These are phyloP conservation scores for Hylodesmum podocarpum DNA, from an alignment of 306 rosid species.

Conservation along the genomic window DNA sequence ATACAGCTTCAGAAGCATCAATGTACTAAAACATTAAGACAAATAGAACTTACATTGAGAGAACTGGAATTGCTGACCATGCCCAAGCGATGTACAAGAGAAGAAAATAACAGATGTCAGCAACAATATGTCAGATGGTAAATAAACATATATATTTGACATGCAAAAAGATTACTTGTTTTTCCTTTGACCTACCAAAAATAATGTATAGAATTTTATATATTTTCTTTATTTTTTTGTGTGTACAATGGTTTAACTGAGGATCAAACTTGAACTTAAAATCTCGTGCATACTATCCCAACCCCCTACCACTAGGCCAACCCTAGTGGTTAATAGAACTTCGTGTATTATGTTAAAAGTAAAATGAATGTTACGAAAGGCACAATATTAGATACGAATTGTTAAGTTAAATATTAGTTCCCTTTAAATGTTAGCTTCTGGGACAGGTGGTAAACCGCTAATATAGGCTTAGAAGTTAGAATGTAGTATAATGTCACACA, in stretches of 20 bases:
- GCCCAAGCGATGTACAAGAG: constrained; percentile 41
- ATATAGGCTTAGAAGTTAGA: background rate
- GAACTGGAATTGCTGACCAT: constrained; percentile 95
- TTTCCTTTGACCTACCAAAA: constrained; percentile 6
- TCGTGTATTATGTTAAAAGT: no score
- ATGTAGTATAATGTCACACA: no score
- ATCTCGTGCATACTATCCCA: no score
- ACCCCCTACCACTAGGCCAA: no score
- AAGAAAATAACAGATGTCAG: constrained; percentile 49
- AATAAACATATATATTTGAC: background rate
- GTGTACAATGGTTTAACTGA: no score
- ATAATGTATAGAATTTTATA: background rate
- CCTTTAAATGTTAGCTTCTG: background rate
- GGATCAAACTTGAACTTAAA: no score
- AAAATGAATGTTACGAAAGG: background rate
- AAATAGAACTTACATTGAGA: constrained; percentile 80
- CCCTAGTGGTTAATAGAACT: no score
- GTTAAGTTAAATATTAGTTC: background rate
- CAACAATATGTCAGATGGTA: constrained; percentile 31
- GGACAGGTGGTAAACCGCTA: background rate
- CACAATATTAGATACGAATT: background rate
- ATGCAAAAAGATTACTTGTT: background rate
- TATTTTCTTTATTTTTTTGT: no score
- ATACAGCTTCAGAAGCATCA: constrained; percentile 24
- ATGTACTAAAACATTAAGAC: constrained; percentile 19